Conservation (phyloP, 176 grass and related monocot species). For the Elymus sibiricus region DNA sequence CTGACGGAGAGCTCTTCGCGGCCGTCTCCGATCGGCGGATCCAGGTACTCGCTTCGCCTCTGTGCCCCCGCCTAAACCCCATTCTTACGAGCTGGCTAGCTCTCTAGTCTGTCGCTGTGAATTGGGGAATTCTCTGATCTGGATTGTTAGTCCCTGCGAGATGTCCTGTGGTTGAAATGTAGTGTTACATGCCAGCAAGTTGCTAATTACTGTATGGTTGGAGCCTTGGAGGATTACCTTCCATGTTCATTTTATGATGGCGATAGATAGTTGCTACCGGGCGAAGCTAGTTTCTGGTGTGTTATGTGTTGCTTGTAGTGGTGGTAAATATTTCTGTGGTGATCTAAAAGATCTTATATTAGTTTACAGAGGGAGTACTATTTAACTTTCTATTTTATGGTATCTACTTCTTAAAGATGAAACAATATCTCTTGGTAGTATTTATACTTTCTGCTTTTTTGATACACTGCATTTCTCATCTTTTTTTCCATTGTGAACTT, state of each 20-base stretch:
- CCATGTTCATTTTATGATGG: neutral
- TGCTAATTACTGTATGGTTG: neutral
- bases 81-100: neutral
- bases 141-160: neutral
- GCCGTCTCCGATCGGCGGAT: neutral
- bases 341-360: too few relatives aligned
- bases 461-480: neutral
- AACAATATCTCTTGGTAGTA: neutral
- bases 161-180: neutral
- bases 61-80: neutral
- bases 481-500: neutral
- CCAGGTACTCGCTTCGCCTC: conserved; percentile 10
- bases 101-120: neutral
- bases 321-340: neutral
- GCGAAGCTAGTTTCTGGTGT: neutral
- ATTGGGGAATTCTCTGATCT: neutral
- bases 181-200: neutral
- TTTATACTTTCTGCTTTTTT: neutral
- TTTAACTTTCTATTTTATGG: neutral
- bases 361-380: too few relatives aligned
- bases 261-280: neutral
- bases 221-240: neutral
- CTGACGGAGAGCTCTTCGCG: conserved; percentile 16
- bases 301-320: neutral
- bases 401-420: too few relatives aligned